Evolutionary conservation across 441 rosid genomes (phyloP).

Genomic region (Francoa sonchifolia): DNA sequence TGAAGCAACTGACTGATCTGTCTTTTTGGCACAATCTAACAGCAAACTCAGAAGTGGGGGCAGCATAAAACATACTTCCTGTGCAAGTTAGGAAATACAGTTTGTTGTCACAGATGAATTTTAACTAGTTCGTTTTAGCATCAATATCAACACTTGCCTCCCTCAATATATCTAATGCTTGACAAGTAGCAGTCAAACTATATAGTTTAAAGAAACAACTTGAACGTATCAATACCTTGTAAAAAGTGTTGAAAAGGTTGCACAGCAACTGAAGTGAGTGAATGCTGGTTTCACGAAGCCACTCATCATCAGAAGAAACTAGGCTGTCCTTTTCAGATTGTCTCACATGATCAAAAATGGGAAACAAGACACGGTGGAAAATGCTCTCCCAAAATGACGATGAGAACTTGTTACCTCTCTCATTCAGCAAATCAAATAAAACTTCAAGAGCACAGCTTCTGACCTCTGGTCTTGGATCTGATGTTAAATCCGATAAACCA

Average conservation of each 20-base stretch:
- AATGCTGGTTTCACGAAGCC: constrained; percentile 94
- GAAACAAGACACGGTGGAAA: constrained; percentile 94
- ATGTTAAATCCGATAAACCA: constrained; percentile 94
- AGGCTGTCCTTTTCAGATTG: constrained; percentile 82
- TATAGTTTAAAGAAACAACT: not conserved
- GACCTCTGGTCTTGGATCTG: constrained; percentile 91
- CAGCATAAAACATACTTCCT: constrained; percentile 99
- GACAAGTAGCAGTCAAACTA: not conserved
- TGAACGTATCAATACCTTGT: constrained; percentile 62
- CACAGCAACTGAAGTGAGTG: constrained; percentile 97
- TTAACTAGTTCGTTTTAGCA: not conserved
- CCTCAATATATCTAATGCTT: constrained; percentile 1
- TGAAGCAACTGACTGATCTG: constrained; percentile 96
- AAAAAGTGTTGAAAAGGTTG: constrained; percentile 96
- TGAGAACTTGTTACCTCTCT: constrained; percentile 94
- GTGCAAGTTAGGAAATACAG: constrained; percentile 16
- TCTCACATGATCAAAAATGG: constrained; percentile 96
- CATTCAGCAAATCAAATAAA: constrained; percentile 93
- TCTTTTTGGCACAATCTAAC: constrained; percentile 92
- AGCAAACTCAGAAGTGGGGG: constrained; percentile 95
- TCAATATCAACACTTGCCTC: not conserved
- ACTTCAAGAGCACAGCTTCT: constrained; percentile 98
- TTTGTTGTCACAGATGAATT: constrained; percentile 5
- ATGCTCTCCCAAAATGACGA: constrained; percentile 97
- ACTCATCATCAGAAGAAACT: constrained; percentile 64